phyloP scores from a whole-genome alignment of 371 early-diverging fungal species.

The Mortierella sp. region DNA sequence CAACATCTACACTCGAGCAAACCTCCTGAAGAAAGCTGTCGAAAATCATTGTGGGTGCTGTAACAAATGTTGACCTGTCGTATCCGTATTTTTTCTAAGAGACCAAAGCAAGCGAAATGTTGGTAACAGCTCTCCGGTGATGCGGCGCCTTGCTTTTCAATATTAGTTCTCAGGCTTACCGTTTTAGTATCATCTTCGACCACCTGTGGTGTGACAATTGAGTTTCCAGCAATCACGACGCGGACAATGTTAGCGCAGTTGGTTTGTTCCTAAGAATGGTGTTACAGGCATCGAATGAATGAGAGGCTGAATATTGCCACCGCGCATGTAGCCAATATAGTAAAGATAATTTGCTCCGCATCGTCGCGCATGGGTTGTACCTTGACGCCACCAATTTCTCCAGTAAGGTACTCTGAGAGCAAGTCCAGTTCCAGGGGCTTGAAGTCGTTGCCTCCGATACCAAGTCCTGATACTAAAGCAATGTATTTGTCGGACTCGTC shows the following conservation, averaged over 20 bases:
- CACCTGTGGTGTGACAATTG: conserved; percentile 62
- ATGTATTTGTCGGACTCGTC: conserved; percentile 70
- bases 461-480: conserved; percentile 88
- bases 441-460: conserved; percentile 66
- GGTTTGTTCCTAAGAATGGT: conserved; percentile 63
- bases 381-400: conserved; percentile 75
- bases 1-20: conserved; percentile 73
- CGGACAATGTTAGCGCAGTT: conserved; percentile 67
- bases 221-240: conserved; percentile 85
- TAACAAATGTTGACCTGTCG: conserved; percentile 63
- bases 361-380: conserved; percentile 38
- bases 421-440: conserved; percentile 74
- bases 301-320: neutral
- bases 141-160: neutral
- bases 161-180: conserved; percentile 52
- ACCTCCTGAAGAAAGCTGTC: conserved; percentile 74
- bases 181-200: conserved; percentile 58
- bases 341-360: neutral
- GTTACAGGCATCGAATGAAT: neutral
- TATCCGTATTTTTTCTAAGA: conserved; percentile 69
- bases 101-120: neutral
- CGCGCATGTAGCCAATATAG: neutral
- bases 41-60: conserved; percentile 62
- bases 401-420: conserved; percentile 83
- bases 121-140: neutral